These are phyloP conservation scores for Phoenix dactylifera DNA, from an alignment of 176 grass and related monocot species.

Conservation along the genomic window DNA sequence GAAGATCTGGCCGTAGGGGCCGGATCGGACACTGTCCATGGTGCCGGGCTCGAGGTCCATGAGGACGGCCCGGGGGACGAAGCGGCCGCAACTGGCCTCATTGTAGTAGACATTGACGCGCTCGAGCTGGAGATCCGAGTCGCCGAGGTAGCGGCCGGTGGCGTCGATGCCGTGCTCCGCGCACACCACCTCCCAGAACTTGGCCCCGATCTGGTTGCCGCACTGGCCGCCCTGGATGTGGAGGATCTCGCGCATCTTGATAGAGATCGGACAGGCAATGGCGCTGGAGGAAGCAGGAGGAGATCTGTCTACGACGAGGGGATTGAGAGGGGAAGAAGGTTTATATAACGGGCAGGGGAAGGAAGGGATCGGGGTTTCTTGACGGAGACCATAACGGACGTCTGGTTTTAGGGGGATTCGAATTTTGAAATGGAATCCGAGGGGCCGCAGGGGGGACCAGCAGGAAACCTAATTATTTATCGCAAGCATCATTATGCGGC, in stretches of 20 bases:
- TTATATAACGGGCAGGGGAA: too few species aligned
- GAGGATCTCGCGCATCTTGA: conserved; percentile 5
- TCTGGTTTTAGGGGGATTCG: too few species aligned
- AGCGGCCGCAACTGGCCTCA: conserved; percentile 73
- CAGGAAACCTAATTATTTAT: too few species aligned
- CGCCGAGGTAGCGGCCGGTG: conserved; percentile 11
- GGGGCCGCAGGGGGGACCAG: too few species aligned
- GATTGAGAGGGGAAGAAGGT: too few species aligned
- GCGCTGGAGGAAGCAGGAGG: too few species aligned
- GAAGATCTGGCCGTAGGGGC: conserved; percentile 57
- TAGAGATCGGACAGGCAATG: too few species aligned
- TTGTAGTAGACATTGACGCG: conserved; percentile 94
- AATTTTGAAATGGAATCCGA: too few species aligned
- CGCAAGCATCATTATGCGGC: too few species aligned
- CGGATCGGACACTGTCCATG: conserved; percentile 72
- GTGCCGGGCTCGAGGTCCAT: conserved; percentile 96
- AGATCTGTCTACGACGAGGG: too few species aligned
- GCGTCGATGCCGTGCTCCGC: conserved; percentile 17
- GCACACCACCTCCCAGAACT: conserved; percentile 22
- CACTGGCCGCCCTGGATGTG: conserved; percentile 15
- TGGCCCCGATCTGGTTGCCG: conserved; percentile 24
- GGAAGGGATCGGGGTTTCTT: too few species aligned
- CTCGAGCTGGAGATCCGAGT: conserved; percentile 43
- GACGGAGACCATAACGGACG: too few species aligned
- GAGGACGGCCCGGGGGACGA: conserved; percentile 78